Base-by-base conservation (phyloP, 1,284 basidiomycete species). In the Boletus hoseneyae region DNA sequence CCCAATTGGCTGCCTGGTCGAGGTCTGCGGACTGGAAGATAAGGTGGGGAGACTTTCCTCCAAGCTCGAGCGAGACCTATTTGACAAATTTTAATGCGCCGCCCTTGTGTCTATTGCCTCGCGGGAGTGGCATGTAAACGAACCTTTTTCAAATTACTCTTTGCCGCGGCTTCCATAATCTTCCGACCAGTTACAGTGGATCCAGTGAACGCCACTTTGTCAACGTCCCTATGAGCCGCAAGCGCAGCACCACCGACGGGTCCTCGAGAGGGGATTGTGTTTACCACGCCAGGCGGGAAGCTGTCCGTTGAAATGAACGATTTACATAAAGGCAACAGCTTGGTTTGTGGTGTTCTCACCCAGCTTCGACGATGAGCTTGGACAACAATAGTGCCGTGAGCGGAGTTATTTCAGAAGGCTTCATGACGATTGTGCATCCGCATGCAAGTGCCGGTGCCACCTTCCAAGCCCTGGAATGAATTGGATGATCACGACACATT, bases 21-120 rank as follows among this genome's bases (percentile, higher is more conserved):
- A 90, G 68, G 66, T 91, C 83, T 45, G 87, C 88, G 47, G 87
- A 88, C 64, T 90, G 84, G 60, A 92, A 91, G 53, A 92, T 71
- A 54, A 92, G 74, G 67, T 94, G 90, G 36, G 94, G 93, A n/a
- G 90, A 92, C 73, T 97, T 98, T 44, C 94, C 94, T 45, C 94
- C 94, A 29, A 98, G 83, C 71, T 98, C 95, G 55, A 97, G 79
- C 44, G 91, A 92, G 45, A 97, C 85, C 82, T 92, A 60, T 55
- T 50, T 55, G 30, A 41, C 30, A 50, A 45, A 15, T 35, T 45
- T 59, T 19, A 62, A 45, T 32, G 38, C 45, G 54, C 42, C 45
- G 43, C 45, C 44, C 47, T 44, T 49, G 48, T 52, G 44, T 40
- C 25, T 50, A 50, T 45, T 48, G 47, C 63, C 58, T 63, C 57